Base-by-base conservation (phyloP, 192 early-diverging fungal species). In the Martensiomyces pterosporus region DNA sequence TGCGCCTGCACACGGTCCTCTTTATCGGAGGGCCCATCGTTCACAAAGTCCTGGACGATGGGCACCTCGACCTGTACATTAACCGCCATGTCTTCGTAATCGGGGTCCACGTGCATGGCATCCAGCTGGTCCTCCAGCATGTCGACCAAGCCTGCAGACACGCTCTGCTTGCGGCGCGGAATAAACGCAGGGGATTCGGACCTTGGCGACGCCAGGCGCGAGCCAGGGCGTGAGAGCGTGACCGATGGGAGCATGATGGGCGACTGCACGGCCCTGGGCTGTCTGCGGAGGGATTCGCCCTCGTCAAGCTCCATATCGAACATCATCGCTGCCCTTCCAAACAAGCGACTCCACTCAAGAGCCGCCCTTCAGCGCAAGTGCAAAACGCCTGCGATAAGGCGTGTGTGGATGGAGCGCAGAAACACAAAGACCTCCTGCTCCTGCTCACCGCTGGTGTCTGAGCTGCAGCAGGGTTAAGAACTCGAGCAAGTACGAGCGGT, bases 261-360 rank as follows among this genome's bases (percentile, higher is more conserved):
- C 43, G 68, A 53, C 38, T 24, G 41, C 4, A 16, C 27, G 7
- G 32, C 35, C 29, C n/a, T 17, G 12, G 24, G 36, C 24, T 16
- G 57, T 58, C 41, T 44, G 16, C 26, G 7, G 22, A 12, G 1
- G 13, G 49, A 26, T 6, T 37, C 15, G 29, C 16, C 39, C 23
- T 65, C 69, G 15, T 65, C 69, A 22, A 65, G 32, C 33, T 72
- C 69, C 69, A 72, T 72, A 19, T 72, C 62, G 42, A 72, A 72
- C 22, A 72, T 65, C 69, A 72, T 72, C 39, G 5, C 38, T 3
- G 19, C 23, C 24, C 10, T 18, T n/a, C n/a, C n/a, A n/a, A n/a
- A n/a, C n/a, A n/a, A n/a, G n/a, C n/a, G n/a, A n/a, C n/a, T n/a
- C n/a, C n/a, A n/a, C n/a, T n/a, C n/a, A n/a, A n/a, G n/a, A n/a